Evolutionary conservation across 345 rosid species (phyloP), one percentile per base, ranked within the genome.

Genomic region (Hevea brasiliensis): DNA sequence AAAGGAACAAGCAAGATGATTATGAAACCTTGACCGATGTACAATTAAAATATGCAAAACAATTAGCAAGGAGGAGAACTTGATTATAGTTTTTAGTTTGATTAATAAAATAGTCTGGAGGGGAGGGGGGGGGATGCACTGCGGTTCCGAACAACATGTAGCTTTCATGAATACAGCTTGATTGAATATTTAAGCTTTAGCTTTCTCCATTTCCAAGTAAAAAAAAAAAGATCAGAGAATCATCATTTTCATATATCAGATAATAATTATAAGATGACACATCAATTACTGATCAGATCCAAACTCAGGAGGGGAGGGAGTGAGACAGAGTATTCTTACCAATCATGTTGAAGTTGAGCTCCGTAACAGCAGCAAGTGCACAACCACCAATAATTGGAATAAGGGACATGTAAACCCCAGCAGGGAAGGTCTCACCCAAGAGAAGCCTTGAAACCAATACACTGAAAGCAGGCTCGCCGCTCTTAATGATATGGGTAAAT

Each of bases 331-430:
- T 62, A 45, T 7, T 37, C 63, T 37, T 74, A 79, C 82, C 99
- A 50, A 0, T 82, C 99, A 93, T 93, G 87, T 96, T 93, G 80
- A 96, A 96, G 93, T 96, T 93, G 80, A 96, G 96, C 88, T 96
- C 98, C 8, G 98, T 93, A 70, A 90, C 86, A 0, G 99, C 99
- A 27, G 99, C 89, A 44, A 96, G 95, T 42, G 97, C 93, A n/a
- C 99, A 96, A 58, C 99, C 99, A 81, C 99, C 99, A n/a, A 96
- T 96, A 89, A 95, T 93, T 0, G 98, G 99, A 76, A 96, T 2
- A 32, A 96, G 95, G 41, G 98, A 96, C 26, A 96, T 42, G 81
- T 96, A 96, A 44, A 96, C 98, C 0, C 92, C 76, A 72, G 79
- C 60, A 9, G 96, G 97, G 80, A 96, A 96, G 24, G 89, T 80